Base-by-base conservation (phyloP, 495 filamentous ascomycete species). In the Penicillium cinerascens region DNA sequence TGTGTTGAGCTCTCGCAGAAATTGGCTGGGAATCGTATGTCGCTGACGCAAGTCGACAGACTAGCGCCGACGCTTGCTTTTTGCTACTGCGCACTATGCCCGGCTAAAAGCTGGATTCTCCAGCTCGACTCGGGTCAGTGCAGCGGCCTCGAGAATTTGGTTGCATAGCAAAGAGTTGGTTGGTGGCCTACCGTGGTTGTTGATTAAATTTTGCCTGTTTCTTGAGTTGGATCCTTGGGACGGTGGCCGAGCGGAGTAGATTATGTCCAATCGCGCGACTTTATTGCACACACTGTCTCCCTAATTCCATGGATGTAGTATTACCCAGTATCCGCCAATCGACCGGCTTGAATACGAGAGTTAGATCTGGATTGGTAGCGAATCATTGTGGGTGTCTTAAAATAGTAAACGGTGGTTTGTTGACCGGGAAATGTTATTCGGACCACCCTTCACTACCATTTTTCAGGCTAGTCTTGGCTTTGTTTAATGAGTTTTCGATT, bases 201-300 rank as follows among this genome's bases (percentile, higher is more conserved):
- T 45, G 33, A 13, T 29, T 27, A 15, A 39, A 27, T 35, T 20
- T 37, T 21, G 36, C 10, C 15, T 9, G 42, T 52, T 52, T 36
- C 42, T 52, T 3, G 33, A 45, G 18, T 21, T 39, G 6, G n/a
- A 38, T 38, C 49, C 49, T 44, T 52, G 49, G 49, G 33, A 21
- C n/a, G 37, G 37, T 6, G 37, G n/a, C 37, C 37, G 37, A 39
- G 52, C 52, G 55, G 55, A 63, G 56, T 54, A 51, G 41, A 56
- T 50, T 35, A 6, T 26, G 23, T 35, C 60, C 60, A 63, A 59
- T 63, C 36, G 52, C 22, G 35, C 25, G 25, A 23, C 37, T 40
- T 42, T 4, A 3, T 17, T 36, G 22, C 35, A 51, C 49, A 44
- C 49, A 51, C 26, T 23, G 4, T 42, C 10, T 22, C 33, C 25